Evolutionary conservation across 2,329 filamentous ascomycete species (phyloP), one percentile per base, ranked within the genome.

Genomic region (Exophiala alcalophila): DNA sequence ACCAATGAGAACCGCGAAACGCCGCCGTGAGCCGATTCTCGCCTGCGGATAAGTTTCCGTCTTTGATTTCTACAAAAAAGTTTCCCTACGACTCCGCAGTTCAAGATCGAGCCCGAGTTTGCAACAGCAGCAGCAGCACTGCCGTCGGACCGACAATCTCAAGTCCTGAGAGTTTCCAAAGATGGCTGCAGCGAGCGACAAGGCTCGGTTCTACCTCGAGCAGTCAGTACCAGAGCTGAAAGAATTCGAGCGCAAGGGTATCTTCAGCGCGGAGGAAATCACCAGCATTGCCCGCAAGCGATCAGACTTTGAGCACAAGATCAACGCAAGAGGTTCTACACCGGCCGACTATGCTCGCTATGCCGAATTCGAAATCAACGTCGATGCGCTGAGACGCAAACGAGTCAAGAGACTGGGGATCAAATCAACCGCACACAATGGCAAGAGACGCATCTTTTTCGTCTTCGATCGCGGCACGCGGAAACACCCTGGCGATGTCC

Each of bases 191-290:
- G 83, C 92, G 45, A 84, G 86, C 52, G 92, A 97, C 61, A 97
- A 96, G 68, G 92, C 91, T 42, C 86, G 91, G 45, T 97, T 91
- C 68, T 96, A 86, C 66, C 78, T 97, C 53, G 92, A 98, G 71
- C 84, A 91, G 56, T 84, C 86, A 2, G 86, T 96, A 29, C 88
- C 90, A 11, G 90, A 97, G 65, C 77, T 98, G 44, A 87, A 89
- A 51, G 89, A 95, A 59, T 94, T 88, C 65, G 86, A 94, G 66
- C 80, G 86, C 54, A 96, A 95, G 65, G 83, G 87, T 57, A 85
- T 98, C 56, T 98, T 98, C 69, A 80, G 77, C 49, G 82, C 84
- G 70, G 86, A 94, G 54, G 91, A 98, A 65, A 95, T 98, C 62
- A 78, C 80, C 50, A 83, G 84, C 31, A 89, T 98, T 53, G 84